A percentile compares a stretch with the other conserved stretches of the same genome.
Conservation (phyloP, 169 alveolate genomes). For the Babesia gibsoni region DNA sequence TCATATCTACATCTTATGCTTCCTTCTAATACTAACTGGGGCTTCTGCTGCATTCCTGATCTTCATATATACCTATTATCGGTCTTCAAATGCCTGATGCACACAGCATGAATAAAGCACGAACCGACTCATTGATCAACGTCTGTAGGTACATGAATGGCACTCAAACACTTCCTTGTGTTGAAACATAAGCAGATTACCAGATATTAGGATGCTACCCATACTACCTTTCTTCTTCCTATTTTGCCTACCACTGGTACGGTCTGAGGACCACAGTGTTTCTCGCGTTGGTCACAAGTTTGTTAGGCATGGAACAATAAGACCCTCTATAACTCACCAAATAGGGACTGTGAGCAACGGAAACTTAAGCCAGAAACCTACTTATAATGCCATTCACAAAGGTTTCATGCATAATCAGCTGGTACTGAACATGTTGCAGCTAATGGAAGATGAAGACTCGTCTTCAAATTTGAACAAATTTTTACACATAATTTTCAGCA, state of each 20-base stretch:
- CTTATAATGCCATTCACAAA: no score
- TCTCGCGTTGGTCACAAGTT: not conserved
- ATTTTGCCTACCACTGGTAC: no score
- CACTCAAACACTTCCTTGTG: not conserved
- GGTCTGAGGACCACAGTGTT: no score
- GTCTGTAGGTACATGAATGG: conserved; percentile 3
- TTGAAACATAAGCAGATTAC: no score
- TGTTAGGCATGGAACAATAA: not conserved
- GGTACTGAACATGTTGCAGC: no score
- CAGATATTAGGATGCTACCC: no score
- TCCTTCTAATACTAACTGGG: conserved; percentile 1
- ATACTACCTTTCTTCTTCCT: no score
- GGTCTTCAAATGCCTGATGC: conserved; percentile 21
- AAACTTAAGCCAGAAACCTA: not conserved
- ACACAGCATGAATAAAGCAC: not conserved
- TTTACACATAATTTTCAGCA: conserved; percentile 12
- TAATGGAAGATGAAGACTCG: no score
- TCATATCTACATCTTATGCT: conserved; percentile 2
- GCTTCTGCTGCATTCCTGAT: conserved; percentile 1
- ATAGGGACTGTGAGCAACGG: no score
- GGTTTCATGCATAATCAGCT: no score
- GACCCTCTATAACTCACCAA: not conserved
- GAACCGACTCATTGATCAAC: not conserved
- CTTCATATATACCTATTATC: conserved; percentile 12
- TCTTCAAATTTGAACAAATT: no score